A percentile compares a stretch with the other conserved stretches of the same genome.
Conservation (phyloP, 2,329 filamentous ascomycete species). For the Xylariaceae sp. region DNA sequence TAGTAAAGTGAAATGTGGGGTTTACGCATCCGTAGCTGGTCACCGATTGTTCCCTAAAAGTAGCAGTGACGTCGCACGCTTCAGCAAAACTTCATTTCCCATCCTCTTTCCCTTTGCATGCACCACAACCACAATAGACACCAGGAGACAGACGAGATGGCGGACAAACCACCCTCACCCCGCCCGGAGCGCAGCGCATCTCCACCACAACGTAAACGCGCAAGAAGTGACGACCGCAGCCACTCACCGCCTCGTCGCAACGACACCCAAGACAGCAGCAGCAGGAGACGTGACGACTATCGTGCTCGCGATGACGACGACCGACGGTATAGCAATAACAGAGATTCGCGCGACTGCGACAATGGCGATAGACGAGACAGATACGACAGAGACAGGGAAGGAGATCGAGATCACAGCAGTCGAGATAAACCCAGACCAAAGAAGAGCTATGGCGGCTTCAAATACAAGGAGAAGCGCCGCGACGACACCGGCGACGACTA, state of each 20-base stretch:
- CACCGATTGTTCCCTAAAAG: too few relatives aligned
- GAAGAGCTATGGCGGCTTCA: constrained; percentile 47
- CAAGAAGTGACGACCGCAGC: constrained; percentile 24
- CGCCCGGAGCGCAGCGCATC: constrained; percentile 18
- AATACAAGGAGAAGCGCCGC: constrained; percentile 54
- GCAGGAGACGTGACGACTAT: constrained; percentile 22
- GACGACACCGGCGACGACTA: constrained; percentile 46
- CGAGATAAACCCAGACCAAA: constrained; percentile 26
- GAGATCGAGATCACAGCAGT: constrained; percentile 10
- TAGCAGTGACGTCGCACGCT: too few relatives aligned
- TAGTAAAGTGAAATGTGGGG: too few relatives aligned
- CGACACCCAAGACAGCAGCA: constrained; percentile 14
- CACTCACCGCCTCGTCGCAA: constrained; percentile 26
- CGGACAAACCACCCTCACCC: constrained; percentile 21
- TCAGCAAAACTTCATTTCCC: background rate
- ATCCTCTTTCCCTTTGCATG: background rate
- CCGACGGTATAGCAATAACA: too few relatives aligned
- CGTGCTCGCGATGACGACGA: constrained; percentile 18
- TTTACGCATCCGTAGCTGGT: too few relatives aligned
- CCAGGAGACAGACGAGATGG: too few relatives aligned
- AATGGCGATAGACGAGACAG: constrained; percentile 2
- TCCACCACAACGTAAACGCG: constrained; percentile 22
- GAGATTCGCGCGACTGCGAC: constrained; percentile 10
- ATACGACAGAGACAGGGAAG: constrained; percentile 10
- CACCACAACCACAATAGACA: too few relatives aligned